Base-by-base conservation (phyloP, 441 rosid species). In the Erodium moschatum region DNA sequence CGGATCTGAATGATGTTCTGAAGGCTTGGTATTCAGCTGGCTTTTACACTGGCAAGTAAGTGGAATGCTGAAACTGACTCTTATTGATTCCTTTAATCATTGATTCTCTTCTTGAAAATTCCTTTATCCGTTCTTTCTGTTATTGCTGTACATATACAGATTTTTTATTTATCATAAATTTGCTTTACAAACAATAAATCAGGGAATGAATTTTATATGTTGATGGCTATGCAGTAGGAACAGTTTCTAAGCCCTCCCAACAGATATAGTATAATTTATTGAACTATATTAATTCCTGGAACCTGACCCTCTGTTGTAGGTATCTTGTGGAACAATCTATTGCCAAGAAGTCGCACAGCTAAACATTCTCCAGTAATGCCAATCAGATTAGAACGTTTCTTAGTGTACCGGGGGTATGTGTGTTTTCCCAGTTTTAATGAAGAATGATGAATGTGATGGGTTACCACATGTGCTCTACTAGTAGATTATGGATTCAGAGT, bases 11-110 rank as follows among this genome's bases (percentile, higher is more conserved):
- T 65, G 79, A 65, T 31, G 86, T 87, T 70, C 73, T 87, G 67
- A 87, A 82, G 66, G 87, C 89, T 33, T 87, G 92, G 92, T 87
- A 80, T 73, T 74, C 86, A 67, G 86, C 87, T 11, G 90, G 92
- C 76, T 80, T 85, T 73, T 74, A 81, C 80, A 85, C 87, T 27
- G 86, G 86, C 79, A 87, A 83, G 92, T 87, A 83, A 79, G 86
- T 77, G 18, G 10, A 2, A 60, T 20, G 33, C 5, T 56, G 40
- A 42, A 64, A 67, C 66, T n/a, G 35, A 29, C 69, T 11, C 66
- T 68, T 63, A 31, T 71, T 52, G 21, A 8, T 46, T 66, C 50
- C 52, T 40, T 19, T 12, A 62, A 72, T 69, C 64, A 46, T 11
- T 48, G 48, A 19, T 62, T 18, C 40, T 6, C 21, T 42, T 16